Percentiles rank a stretch among this genome's conserved stretches.
Conservation (phyloP, 805 yeast genomes). For the Peterozyma xylosa region DNA sequence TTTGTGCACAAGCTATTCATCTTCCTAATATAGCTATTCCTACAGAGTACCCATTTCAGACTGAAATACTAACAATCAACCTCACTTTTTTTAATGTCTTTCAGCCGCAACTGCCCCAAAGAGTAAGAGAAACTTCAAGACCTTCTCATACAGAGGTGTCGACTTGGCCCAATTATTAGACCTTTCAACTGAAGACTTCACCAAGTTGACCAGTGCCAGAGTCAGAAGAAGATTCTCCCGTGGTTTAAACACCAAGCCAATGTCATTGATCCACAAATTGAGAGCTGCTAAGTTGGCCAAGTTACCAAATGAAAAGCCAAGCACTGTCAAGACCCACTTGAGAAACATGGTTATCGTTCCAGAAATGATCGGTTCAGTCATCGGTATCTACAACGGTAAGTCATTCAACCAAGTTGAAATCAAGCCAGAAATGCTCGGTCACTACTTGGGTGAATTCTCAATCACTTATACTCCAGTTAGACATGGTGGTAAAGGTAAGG, state of each 20-base stretch:
- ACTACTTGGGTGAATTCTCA: slow-evolving; percentile 99
- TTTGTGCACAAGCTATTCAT: too few species aligned
- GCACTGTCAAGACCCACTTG: slow-evolving; percentile 96
- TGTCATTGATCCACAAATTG: slow-evolving; percentile 93
- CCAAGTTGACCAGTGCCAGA: slow-evolving; percentile 95
- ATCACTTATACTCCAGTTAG: slow-evolving; percentile 99
- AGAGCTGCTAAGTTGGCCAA: slow-evolving; percentile 94
- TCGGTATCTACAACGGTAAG: slow-evolving; percentile 99
- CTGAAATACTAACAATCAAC: not conserved
- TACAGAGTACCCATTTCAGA: too few species aligned
- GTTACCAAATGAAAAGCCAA: slow-evolving; percentile 93
- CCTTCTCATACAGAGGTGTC: slow-evolving; percentile 98
- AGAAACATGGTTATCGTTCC: slow-evolving; percentile 99
- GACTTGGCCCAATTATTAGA: slow-evolving; percentile 91
- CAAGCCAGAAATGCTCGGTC: slow-evolving; percentile 99
- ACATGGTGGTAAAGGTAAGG: slow-evolving; percentile 96
- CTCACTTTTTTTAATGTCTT: not conserved
- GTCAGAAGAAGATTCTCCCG: slow-evolving; percentile 99
- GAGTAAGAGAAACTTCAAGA: slow-evolving; percentile 90
- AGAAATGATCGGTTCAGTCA: slow-evolving; percentile 99
- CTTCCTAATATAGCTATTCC: too few species aligned
- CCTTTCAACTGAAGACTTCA: slow-evolving; percentile 93
- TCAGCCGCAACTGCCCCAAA: slow-evolving; percentile 37
- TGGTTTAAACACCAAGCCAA: slow-evolving; percentile 93
- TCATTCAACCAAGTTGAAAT: slow-evolving; percentile 98